Percentiles rank a stretch among this genome's conserved stretches.
phyloP scores from a whole-genome alignment of 371 early-diverging fungal species.

The Lichtheimia ornata region DNA sequence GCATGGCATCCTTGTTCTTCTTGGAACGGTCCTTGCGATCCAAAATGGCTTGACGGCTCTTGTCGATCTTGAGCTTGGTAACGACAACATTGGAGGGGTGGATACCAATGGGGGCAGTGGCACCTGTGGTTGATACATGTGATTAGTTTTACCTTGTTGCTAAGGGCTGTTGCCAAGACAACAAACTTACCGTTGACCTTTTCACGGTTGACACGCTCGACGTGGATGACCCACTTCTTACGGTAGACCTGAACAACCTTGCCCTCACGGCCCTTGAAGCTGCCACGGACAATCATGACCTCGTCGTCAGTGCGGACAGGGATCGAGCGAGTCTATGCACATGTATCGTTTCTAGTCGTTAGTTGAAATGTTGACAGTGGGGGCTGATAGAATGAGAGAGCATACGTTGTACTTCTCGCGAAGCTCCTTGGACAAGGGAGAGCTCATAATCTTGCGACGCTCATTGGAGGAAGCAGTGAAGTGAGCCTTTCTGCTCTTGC shows the following conservation, averaged over 20 bases:
- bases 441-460: slow-evolving; percentile 95
- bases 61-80: slow-evolving; percentile 93
- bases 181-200: slow-evolving; percentile 82
- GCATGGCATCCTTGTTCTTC: slow-evolving; percentile 38
- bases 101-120: slow-evolving; percentile 89
- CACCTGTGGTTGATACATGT: slow-evolving; percentile 34
- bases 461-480: slow-evolving; percentile 93
- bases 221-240: slow-evolving; percentile 97
- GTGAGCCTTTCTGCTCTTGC: slow-evolving; percentile 98
- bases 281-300: slow-evolving; percentile 93
- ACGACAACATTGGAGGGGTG: slow-evolving; percentile 98
- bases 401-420: slow-evolving; percentile 92
- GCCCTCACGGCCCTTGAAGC: slow-evolving; percentile 96
- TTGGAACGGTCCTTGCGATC: slow-evolving; percentile 69
- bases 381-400: too few species aligned
- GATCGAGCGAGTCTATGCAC: slow-evolving; percentile 77
- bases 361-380: too few species aligned
- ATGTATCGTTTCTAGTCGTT: too few species aligned
- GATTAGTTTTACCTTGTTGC: not conserved
- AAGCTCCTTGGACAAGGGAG: slow-evolving; percentile 95
- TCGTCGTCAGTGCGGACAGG: slow-evolving; percentile 98
- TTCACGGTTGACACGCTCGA: slow-evolving; percentile 93
- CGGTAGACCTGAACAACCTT: slow-evolving; percentile 96
- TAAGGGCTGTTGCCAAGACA: too few species aligned
- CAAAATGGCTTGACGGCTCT: slow-evolving; percentile 89